Evolutionary conservation across 1,139 yeast species (phyloP).

Genomic region (Magnusiomyces paraingens): DNA sequence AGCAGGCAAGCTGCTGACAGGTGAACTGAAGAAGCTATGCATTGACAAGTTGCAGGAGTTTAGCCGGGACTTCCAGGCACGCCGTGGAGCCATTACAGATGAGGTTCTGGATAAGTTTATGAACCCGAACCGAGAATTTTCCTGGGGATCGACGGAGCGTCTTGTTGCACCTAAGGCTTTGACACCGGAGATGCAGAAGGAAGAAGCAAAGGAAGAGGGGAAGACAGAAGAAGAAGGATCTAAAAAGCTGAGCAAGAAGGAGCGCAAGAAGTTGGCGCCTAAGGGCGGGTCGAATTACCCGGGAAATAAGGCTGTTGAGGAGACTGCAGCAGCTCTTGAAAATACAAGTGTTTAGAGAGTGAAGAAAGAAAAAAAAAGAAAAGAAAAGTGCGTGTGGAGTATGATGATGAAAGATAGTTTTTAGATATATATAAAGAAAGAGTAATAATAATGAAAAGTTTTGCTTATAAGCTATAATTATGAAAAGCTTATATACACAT

Average conservation of each 20-base stretch:
- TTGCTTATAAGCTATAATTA: too few relatives aligned
- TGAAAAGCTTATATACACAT: too few relatives aligned
- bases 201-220: not conserved
- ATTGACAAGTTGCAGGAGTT: constrained; percentile 72
- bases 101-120: constrained; percentile 64
- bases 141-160: constrained; percentile 65
- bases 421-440: too few relatives aligned
- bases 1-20: constrained; percentile 78
- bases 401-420: too few relatives aligned
- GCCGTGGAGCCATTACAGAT: constrained; percentile 62
- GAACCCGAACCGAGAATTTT: constrained; percentile 71
- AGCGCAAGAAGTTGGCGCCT: constrained; percentile 4
- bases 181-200: constrained; percentile 13
- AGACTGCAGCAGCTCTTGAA: not conserved
- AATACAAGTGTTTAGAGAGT: too few relatives aligned
- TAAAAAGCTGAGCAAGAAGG: constrained; percentile 5
- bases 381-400: too few relatives aligned
- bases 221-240: not conserved
- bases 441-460: too few relatives aligned
- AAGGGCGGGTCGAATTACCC: constrained; percentile 4
- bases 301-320: constrained; percentile 2
- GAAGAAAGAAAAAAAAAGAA: too few relatives aligned
- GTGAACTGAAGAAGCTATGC: constrained; percentile 89
- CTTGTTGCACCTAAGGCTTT: constrained; percentile 59
- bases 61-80: constrained; percentile 74